Percentiles rank a stretch among this genome's conserved stretches.
Evolutionary conservation across 306 rosid species (phyloP).

Genomic region (Rosa lucieae): DNA sequence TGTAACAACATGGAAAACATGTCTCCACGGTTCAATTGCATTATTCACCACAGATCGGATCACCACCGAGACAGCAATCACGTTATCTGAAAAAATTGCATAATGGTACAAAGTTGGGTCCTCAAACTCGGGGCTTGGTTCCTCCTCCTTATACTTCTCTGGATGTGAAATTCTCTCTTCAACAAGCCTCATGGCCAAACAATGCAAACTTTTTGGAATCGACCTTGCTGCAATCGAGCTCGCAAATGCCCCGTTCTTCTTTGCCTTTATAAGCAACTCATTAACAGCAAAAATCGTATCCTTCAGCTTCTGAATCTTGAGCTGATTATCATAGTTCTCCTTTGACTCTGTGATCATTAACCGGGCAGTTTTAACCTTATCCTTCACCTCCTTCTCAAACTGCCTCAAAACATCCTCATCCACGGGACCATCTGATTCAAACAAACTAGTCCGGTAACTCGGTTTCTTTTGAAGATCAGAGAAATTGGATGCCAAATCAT

Average conservation of each 20-base stretch:
- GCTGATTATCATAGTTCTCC: conserved; percentile 92
- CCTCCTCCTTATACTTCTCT: conserved; percentile 74
- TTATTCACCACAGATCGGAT: conserved; percentile 89
- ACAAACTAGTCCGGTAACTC: conserved; percentile 50
- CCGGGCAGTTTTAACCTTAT: conserved; percentile 79
- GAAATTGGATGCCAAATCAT: conserved; percentile 76
- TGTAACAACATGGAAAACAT: conserved; percentile 88
- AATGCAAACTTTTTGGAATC: conserved; percentile 93
- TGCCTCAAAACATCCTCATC: conserved; percentile 91
- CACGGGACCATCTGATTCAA: conserved; percentile 72
- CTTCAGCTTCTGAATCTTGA: conserved; percentile 96
- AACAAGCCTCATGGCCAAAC: conserved; percentile 94
- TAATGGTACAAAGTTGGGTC: conserved; percentile 90
- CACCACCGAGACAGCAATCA: conserved; percentile 91
- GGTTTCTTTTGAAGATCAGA: conserved; percentile 67
- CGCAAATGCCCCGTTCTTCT: conserved; percentile 87
- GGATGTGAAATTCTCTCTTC: conserved; percentile 87
- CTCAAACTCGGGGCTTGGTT: conserved; percentile 75
- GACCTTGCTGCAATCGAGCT: conserved; percentile 93
- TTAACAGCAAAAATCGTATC: conserved; percentile 92
- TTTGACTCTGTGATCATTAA: conserved; percentile 77
- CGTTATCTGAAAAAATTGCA: conserved; percentile 93
- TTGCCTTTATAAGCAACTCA: conserved; percentile 88
- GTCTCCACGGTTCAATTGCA: conserved; percentile 91
- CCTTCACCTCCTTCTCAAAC: conserved; percentile 99